Evolutionary conservation across 768 basidiomycete genomes (phyloP).

Genomic region (Tulasnella sp.): DNA sequence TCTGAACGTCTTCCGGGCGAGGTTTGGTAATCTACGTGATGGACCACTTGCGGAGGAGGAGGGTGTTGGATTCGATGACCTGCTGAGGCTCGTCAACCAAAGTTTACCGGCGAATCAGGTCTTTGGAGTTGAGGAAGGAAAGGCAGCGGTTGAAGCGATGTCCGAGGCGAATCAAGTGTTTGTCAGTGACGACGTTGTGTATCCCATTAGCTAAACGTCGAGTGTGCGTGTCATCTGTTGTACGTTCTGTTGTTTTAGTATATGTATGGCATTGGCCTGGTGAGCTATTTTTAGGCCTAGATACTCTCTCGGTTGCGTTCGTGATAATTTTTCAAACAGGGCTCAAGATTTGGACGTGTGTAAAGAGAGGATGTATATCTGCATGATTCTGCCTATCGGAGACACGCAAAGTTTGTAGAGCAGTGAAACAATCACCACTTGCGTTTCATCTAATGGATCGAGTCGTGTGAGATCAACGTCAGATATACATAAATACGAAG

Average conservation of each 20-base stretch:
- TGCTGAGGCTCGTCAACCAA: conserved; percentile 69
- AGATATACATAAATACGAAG: neutral
- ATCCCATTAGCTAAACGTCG: conserved; percentile 46
- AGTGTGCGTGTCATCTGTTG: neutral
- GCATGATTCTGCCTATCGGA: no score
- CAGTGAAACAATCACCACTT: conserved; percentile 37
- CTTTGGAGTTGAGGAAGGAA: conserved; percentile 78
- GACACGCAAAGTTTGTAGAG: no score
- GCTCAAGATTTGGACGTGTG: no score
- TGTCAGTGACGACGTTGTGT: conserved; percentile 79
- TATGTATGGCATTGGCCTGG: neutral
- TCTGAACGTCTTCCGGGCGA: conserved; percentile 68
- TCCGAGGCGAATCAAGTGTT: conserved; percentile 69
- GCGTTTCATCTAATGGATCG: conserved; percentile 42
- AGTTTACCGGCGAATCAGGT: conserved; percentile 58
- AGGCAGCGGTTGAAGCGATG: conserved; percentile 65
- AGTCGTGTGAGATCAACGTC: neutral
- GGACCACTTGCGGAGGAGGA: conserved; percentile 67
- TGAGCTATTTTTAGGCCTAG: no score
- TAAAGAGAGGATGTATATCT: no score
- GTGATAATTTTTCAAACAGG: no score
- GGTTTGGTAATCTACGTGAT: conserved; percentile 64
- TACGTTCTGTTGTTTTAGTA: neutral
- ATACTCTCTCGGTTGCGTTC: no score
- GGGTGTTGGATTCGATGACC: conserved; percentile 57